Base-by-base conservation (phyloP, 2,329 filamentous ascomycete genomes). In the Aureobasidium sp. region DNA sequence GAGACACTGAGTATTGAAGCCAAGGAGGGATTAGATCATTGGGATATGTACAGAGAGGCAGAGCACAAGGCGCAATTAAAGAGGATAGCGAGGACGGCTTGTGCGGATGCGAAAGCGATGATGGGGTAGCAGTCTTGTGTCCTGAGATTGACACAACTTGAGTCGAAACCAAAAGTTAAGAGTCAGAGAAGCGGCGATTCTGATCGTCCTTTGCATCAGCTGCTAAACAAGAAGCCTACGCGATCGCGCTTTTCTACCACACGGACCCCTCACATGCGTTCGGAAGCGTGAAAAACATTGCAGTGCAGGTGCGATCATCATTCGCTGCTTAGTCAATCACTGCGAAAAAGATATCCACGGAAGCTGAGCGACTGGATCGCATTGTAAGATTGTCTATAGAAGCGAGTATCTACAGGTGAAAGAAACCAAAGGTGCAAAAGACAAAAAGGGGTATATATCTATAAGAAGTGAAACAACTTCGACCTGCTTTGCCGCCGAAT, bases 1-100 rank as follows among this genome's bases (percentile, higher is more conserved):
- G 93, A 97, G 74, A 96, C 92, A 39, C 76, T 99, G 69, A 93
- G 89, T 66, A 95, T 99, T 61, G 90, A 95, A 75, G 86, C 90
- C 0, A 91, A 87, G 69, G 92, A 96, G 71, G 92, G 90, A 0
- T 74, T 96, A 67, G 92, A 93, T 72, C 85, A 86, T 41, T 96
- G 91, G 90, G 89, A 91, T 67, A 84, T 82, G 71, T 97, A 90
- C 73, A 81, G 93, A 15, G 94, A 97, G 78, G 89, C 88, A 2
- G 91, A 96, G 67, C 87, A 91, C 78, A 88, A 91, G 76, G 83
- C 82, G 6, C 78, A 94, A 68, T 75, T 99, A 73, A 99, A 99
- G 82, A 91, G 88, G 77, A 87, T 93, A 75, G 89, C 90, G 2
- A 82, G 92, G 69, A 84, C 86, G 44, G 90, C 87, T 0, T 92